Evolutionary conservation across 192 early-diverging fungal genomes (phyloP).

Genomic region (Glomus cerebriforme): DNA sequence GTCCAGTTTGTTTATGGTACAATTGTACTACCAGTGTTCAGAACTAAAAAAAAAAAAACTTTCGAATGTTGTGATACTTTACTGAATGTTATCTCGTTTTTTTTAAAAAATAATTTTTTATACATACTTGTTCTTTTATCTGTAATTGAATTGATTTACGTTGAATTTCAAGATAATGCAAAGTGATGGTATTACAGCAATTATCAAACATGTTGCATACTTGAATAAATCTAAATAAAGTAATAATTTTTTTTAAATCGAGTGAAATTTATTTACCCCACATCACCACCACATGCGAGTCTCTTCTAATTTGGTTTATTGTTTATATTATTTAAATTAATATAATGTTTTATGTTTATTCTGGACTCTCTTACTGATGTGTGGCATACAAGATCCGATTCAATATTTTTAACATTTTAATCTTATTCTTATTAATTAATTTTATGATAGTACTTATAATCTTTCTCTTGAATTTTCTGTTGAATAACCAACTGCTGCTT

Average conservation of each 20-base stretch:
- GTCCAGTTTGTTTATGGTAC: background rate
- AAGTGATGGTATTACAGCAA: background rate
- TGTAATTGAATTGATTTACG: background rate
- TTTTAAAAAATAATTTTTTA: background rate
- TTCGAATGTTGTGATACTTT: background rate
- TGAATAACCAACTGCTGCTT: slow-evolving; percentile 59
- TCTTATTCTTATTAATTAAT: background rate
- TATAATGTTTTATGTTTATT: background rate
- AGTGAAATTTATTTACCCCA: background rate
- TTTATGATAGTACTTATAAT: background rate
- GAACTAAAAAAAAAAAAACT: background rate
- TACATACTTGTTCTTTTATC: background rate
- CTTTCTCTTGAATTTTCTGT: slow-evolving; percentile 12
- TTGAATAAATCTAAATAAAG: background rate
- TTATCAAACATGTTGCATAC: background rate
- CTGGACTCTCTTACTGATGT: background rate
- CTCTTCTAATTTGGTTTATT: background rate
- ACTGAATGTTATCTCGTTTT: background rate
- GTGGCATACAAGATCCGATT: background rate
- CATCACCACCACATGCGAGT: background rate
- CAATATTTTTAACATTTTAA: no score
- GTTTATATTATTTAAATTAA: background rate
- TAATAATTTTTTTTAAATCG: background rate
- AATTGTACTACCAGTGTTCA: background rate
- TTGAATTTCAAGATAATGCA: background rate